Evolutionary conservation across 805 yeast species (phyloP), one percentile per base, ranked within the genome.

Genomic region (Wickerhamiella dianesei): DNA sequence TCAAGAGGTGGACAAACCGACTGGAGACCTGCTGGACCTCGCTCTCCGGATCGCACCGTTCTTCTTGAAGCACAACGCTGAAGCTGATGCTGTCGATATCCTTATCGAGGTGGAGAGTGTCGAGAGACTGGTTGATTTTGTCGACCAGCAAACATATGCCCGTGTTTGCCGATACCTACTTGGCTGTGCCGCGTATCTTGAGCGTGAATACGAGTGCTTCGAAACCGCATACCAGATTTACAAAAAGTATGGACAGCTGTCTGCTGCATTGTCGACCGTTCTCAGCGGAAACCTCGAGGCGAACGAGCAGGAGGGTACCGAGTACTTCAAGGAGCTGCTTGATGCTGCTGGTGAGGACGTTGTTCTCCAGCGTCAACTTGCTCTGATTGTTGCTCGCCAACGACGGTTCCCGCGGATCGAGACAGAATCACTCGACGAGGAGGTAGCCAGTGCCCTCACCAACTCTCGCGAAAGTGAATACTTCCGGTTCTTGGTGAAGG

Each of bases 61-160:
- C 59, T 89, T 92, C 68, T 72, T 92, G 55, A 79, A 84, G 60
- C 96, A 89, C 67, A 89, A 92, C 61, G 97, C 96, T 39, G 98
- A 92, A 66, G 95, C 96, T 18, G 99, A 92, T 61, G 98, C 98
- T 1, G 95, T 92, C 21, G 99, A 92, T 66, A 69, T 92, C 55
- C 72, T 92, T 53, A 71, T 87, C 49, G 98, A 92, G 65, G 77
- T 92, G 47, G 98, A 92, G 65, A 71, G 78, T 46, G 82, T 92
- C 55, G 94, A 84, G 57, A 77, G 79, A 60, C 70, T 92, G 53
- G 80, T 92, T 6, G 77, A 80, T 54, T 85, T 75, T 61, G 94
- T 88, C 45, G 97, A 92, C 62, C 80, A 79, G 48, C 73, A 79
- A 59, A 84, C 94, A 2, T 88, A 72, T 59, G 79, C 78, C 46